Evolutionary conservation across 306 rosid genomes (phyloP), one percentile per base, ranked within the genome.

Genomic region (Castanea mollissima): DNA sequence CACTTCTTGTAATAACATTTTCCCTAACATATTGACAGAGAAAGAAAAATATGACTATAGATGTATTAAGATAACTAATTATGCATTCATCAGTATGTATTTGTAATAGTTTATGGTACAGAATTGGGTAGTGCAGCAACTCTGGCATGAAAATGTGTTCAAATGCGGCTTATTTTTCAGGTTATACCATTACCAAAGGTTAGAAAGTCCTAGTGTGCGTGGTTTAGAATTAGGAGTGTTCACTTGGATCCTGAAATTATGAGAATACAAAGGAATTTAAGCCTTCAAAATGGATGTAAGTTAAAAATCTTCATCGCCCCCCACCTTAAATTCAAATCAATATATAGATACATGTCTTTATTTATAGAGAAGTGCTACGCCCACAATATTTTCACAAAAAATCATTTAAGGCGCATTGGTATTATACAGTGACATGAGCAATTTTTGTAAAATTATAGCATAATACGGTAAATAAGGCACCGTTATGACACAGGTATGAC

Each of bases 191-290:
- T 81, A 97, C 98, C 31, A 88, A 90, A 81, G 97, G 97, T n/a
- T 92, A 97, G 98, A 94, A 88, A 86, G 91, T 85, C 3, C 90
- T 94, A 41, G 90, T 86, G 2, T 94, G 98, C 83, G 2, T 94
- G 98, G 98, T 94, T 94, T 64, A 87, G 98, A 67, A 86, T 94
- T 64, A 87, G 98, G 68, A 86, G 85, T 18, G 87, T 94, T 85
- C 98, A 94, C 60, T 88, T 83, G 6, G 97, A 94, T 83, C 89
- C 97, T 21, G 91, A 92, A 86, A 84, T 83, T 94, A 88, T 86
- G 92, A 92, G 14, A 77, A 92, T 60, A 97, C 98, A 25, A 84
- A 14, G 85, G 92, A 89, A 69, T 94, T 91, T 67, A 83, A 94
- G 38, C 98, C 98, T 71, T 69, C 85, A 6, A 86, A 95, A 88